Base-by-base conservation (phyloP, 441 rosid species). In the Kokia cookei region DNA sequence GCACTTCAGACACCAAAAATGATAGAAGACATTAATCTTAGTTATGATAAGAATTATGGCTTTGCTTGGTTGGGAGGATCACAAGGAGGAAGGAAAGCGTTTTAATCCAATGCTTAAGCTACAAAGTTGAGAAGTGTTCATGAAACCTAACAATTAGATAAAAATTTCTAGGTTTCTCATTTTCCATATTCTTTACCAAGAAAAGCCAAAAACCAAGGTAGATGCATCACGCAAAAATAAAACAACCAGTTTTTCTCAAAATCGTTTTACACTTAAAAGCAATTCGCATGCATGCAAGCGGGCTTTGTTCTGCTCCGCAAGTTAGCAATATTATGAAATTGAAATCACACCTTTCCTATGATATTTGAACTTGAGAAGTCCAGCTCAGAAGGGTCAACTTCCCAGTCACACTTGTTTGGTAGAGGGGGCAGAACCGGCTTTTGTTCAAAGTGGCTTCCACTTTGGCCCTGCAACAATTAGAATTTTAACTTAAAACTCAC, bases 331-430 rank as follows among this genome's bases (percentile, higher is more conserved):
- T 4, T 12, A 29, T 53, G 73, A 51, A 70, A 75, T 26, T 54
- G 57, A 63, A 35, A 69, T 32, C 81, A 74, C 71, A 93, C 99
- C 98, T 93, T 96, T 76, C 99, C 98, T 67, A 91, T 93, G 75
- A 83, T 87, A 2, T 79, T 58, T 1, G 94, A 88, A 77, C 81
- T 90, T 11, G 97, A 87, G 82, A 95, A 95, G 80, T 93, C 97
- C 43, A 95, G 86, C 87, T 95, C 99, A 43, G 95, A 78, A n/a
- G 98, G 99, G 47, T 95, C 99, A 71, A 95, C 85, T 89, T 95
- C 99, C 99, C 99, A 91, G 78, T 95, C 98, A 88, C 98, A 93
- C 82, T 95, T 95, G 80, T 96, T 96, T 17, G 99, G 92, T 69
- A 87, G 84, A 45, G 99, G 98, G 7, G 99, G 99, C 3, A 87